phyloP scores from a whole-genome alignment of 202 grass and related monocot genomes.

The Hordeum pubiflorum region DNA sequence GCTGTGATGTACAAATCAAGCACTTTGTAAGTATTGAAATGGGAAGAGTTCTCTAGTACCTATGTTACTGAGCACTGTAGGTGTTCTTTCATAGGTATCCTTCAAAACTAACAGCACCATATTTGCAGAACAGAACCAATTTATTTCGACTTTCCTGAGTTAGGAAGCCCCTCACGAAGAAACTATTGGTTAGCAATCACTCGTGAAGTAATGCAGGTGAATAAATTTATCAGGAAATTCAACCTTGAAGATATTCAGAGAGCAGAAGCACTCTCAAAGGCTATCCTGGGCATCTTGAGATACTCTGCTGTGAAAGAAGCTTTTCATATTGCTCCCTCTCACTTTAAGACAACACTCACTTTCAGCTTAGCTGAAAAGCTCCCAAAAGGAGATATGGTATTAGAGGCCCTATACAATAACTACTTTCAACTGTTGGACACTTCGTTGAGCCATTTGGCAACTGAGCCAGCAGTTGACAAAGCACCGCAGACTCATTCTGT shows the following conservation, averaged over 20 bases:
- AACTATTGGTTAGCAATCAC: slow-evolving; percentile 79
- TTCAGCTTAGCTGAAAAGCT: slow-evolving; percentile 88
- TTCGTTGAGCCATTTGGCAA: slow-evolving; percentile 35
- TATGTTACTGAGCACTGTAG: not conserved
- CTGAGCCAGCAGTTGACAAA: slow-evolving; percentile 29
- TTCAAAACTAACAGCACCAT: slow-evolving; percentile 18
- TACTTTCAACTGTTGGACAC: slow-evolving; percentile 45
- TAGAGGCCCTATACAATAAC: slow-evolving; percentile 69
- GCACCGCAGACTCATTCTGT: slow-evolving; percentile 34
- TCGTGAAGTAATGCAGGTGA: slow-evolving; percentile 66
- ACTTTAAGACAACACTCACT: slow-evolving; percentile 78
- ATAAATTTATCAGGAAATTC: slow-evolving; percentile 84
- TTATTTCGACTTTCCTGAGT: slow-evolving; percentile 79
- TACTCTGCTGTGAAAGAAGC: slow-evolving; percentile 77
- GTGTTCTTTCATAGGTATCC: slow-evolving; percentile 1
- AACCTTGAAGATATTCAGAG: slow-evolving; percentile 59
- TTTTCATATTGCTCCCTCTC: slow-evolving; percentile 65
- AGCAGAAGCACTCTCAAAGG: slow-evolving; percentile 70
- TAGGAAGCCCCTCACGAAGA: slow-evolving; percentile 69
- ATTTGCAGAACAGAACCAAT: slow-evolving; percentile 67
- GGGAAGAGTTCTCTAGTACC: slow-evolving; percentile 10
- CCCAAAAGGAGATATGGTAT: slow-evolving; percentile 82
- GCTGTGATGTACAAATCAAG: slow-evolving; percentile 81
- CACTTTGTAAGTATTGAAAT: slow-evolving; percentile 60
- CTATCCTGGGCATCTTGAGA: slow-evolving; percentile 66